Base-by-base conservation (phyloP, 495 filamentous ascomycete species). In the Annulohypoxylon bovei region DNA sequence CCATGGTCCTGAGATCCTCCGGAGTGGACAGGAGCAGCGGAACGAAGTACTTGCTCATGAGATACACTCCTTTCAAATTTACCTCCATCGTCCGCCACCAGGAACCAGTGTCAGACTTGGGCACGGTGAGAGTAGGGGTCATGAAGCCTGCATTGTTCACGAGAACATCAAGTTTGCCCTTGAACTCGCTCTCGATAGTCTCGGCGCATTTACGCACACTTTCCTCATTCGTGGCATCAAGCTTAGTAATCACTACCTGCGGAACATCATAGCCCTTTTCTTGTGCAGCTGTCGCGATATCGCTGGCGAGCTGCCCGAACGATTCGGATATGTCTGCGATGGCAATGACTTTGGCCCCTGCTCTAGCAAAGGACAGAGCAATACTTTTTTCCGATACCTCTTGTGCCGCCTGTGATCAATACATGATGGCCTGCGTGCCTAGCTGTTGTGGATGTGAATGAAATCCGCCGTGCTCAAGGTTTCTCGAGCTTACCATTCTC, bases 331-430 rank as follows among this genome's bases (percentile, higher is more conserved):
- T 73, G 12, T 80, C 76, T 47, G 75, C 76, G n/a, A 77, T 61
- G 60, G 73, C 76, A 33, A 82, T 76, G 23, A 30, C 52, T 8
- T 63, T 67, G 5, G 76, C 75, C 8, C 78, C 76, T 6, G 74
- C 72, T 75, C 71, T 62, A 25, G 81, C 78, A 70, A 78, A 84
- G 9, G 70, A 70, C 22, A 83, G 65, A 6, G 79, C 78, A 20
- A 81, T 83, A 1, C 78, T 73, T 4, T 74, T 74, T 78, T 42
- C 85, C 85, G 25, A 88, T 85, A 6, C 85, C 85, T 1, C 80
- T 77, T 3, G 81, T 75, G 2, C 79, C 82, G 8, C 85, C 85
- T 4, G 83, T 86, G 56, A 88, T 79, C 16, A 84, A 61, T 7
- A 81, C 81, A 23, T 78, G 80, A 67, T 84, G 84, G 27, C 81